phyloP scores from a whole-genome alignment of 148 eudicot species.

The Camellia lanceoleosa region DNA sequence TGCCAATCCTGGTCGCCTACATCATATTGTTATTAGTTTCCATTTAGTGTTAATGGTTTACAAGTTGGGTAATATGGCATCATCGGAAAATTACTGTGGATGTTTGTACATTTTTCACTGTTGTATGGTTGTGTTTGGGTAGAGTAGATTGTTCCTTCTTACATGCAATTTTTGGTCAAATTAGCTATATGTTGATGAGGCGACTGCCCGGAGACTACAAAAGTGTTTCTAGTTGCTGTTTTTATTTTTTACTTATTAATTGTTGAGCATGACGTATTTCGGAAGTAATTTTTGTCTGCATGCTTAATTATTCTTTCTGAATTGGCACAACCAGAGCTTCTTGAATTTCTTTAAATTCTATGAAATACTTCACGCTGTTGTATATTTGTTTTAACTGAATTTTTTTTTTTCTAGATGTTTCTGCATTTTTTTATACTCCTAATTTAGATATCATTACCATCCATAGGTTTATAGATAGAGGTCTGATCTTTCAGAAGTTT shows the following conservation, averaged over 20 bases:
- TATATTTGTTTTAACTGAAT: neutral
- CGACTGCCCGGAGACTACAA: neutral
- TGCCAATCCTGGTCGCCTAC: neutral
- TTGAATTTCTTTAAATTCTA: neutral
- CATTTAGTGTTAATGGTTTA: neutral
- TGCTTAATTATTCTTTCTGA: neutral
- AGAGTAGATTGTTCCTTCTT: neutral
- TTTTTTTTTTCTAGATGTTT: neutral
- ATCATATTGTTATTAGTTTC: no score
- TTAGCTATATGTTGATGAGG: neutral
- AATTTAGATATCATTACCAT: neutral
- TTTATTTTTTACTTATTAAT: neutral
- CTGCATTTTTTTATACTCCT: neutral
- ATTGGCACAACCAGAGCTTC: constrained; percentile 2
- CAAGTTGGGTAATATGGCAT: neutral
- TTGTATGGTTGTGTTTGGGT: neutral
- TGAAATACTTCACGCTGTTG: neutral
- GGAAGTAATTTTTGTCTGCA: neutral
- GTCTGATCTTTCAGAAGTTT: constrained; percentile 8
- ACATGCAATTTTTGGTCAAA: neutral
- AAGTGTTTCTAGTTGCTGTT: neutral
- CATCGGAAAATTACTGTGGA: no score
- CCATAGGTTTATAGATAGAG: neutral
- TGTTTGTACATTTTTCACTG: neutral
- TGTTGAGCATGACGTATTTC: neutral